Percentiles rank a stretch among this genome's conserved stretches.
These are phyloP conservation scores for Aphanomyces invadans DNA, from an alignment of 352 stramenopile genomes.

Conservation along the genomic window DNA sequence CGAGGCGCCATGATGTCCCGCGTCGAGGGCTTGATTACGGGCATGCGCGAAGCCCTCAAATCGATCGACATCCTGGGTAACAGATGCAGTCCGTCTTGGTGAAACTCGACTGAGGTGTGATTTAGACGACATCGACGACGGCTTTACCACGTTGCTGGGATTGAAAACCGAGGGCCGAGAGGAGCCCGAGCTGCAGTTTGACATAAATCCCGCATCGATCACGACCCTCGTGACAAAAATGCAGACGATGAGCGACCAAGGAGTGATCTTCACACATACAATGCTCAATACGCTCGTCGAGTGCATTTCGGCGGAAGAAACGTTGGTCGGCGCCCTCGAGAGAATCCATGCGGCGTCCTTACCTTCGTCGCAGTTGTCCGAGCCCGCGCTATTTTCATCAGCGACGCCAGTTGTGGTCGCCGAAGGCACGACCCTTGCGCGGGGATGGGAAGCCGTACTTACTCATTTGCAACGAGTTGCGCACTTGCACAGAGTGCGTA, in stretches of 20 bases:
- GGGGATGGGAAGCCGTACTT: neutral
- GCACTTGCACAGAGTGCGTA: conserved; percentile 3
- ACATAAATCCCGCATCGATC: neutral
- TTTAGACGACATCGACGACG: conserved; percentile 65
- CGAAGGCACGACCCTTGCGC: neutral
- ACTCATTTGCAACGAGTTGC: conserved; percentile 10
- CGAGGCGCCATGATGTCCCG: conserved; percentile 42
- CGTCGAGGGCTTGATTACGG: conserved; percentile 38
- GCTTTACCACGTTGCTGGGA: conserved; percentile 32
- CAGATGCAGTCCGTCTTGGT: no score
- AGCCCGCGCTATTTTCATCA: neutral
- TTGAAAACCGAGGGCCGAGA: neutral
- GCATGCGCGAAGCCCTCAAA: conserved; percentile 41
- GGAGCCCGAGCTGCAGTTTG: neutral
- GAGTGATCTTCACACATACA: conserved; percentile 16
- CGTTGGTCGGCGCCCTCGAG: conserved; percentile 4
- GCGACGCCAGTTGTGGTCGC: neutral
- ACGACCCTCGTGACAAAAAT: neutral
- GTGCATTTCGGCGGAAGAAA: conserved; percentile 17
- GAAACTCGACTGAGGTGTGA: neutral
- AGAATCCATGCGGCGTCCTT: neutral
- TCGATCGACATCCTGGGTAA: conserved; percentile 63
- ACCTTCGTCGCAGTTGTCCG: neutral
- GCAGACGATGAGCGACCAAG: conserved; percentile 54
- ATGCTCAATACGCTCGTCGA: conserved; percentile 13